A percentile compares a stretch with the other conserved stretches of the same genome.
Conservation (phyloP, 805 yeast species). For the Candida dendrica region DNA sequence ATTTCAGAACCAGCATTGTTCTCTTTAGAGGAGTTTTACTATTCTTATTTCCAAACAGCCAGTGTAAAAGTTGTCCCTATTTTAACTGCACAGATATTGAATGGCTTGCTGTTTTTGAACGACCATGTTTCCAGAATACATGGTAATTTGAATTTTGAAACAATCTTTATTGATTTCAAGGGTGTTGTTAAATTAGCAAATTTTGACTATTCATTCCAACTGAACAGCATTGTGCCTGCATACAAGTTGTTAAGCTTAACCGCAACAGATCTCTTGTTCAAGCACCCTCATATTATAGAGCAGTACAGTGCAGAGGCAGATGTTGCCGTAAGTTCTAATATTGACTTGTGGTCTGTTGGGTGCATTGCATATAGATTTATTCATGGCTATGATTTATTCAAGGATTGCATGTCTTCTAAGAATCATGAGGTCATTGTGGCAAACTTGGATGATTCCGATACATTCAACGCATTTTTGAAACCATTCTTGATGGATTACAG, state of each 20-base stretch:
- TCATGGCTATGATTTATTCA: background rate
- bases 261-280: background rate
- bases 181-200: slow-evolving; percentile 7
- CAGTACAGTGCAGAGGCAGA: background rate
- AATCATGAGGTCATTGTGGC: background rate
- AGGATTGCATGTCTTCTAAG: background rate
- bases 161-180: slow-evolving; percentile 3
- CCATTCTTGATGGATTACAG: background rate
- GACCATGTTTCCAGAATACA: slow-evolving; percentile 3
- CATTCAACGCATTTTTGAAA: background rate
- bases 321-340: background rate
- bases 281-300: background rate
- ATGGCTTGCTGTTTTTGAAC: slow-evolving; percentile 4
- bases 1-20: slow-evolving; percentile 1
- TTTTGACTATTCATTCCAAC: slow-evolving; percentile 4
- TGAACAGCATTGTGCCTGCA: background rate
- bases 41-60: background rate
- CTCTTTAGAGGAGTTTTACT: slow-evolving; percentile 4
- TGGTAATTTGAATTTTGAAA: slow-evolving; percentile 8
- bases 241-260: background rate
- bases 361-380: background rate
- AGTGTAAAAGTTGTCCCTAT: background rate
- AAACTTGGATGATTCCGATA: background rate
- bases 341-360: background rate
- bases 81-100: slow-evolving; percentile 1